Base-by-base conservation (phyloP, 345 rosid species). In the Moricandia arvensis region DNA sequence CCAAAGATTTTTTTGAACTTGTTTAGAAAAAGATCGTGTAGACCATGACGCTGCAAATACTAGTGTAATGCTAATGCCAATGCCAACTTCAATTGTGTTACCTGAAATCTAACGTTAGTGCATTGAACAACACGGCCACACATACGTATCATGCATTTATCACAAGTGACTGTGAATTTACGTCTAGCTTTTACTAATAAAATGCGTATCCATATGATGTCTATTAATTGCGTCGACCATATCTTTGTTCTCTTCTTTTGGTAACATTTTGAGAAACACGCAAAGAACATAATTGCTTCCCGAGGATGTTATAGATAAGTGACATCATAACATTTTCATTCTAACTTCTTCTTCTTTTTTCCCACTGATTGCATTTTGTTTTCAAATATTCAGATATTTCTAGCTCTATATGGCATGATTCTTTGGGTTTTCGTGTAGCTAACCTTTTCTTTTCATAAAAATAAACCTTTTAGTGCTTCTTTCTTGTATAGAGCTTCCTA, bases 181-280 rank as follows among this genome's bases (percentile, higher is more conserved):
- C 78, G 68, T 34, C 62, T 49, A 68, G 51, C 53, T 45, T 43
- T 66, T 43, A 58, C 63, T 9, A 35, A 34, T 51, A 54, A 53
- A 26, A 53, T 35, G 30, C 21, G 24, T 35, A 35, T 31, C 24
- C 16, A 68, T 67, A 67, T 59, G 31, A 67, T 59, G 33, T 33
- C 54, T 65, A 77, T 63, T 18, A 31, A 63, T 57, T 71, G 62
- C 76, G 67, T 77, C 60, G 66, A 70, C 66, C 75, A 76, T 76
- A 70, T 54, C 30, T 63, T 76, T 55, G 55, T 64, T 77, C 59
- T 58, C 76, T 77, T 77, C 34, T 77, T 77, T 65, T 47, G 68
- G 80, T 77, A 77, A 65, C 63, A 66, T 49, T 57, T 71, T 18
- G 68, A 66, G 72, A 71, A 49, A 16, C 80, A 77, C 80, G 72